Evolutionary conservation across 2,329 filamentous ascomycete species (phyloP), one percentile per base, ranked within the genome.

Genomic region (Nothophoma quercina): DNA sequence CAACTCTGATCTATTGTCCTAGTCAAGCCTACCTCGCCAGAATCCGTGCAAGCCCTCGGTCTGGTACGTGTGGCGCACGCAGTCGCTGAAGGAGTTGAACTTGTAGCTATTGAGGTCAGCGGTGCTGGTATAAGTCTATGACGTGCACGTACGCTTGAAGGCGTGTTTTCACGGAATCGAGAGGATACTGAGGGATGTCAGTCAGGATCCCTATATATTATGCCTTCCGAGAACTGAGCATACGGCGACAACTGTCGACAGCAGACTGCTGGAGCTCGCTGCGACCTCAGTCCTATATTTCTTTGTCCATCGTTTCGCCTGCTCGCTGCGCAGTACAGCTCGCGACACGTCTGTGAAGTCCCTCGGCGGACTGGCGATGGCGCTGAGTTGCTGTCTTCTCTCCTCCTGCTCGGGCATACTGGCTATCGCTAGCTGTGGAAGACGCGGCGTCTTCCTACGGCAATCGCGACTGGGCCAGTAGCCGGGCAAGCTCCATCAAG

Each of bases 131-230:
- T 18, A 29, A 9, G 19, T 13, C 21, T 19, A 43, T 45, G 51
- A 39, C 33, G 49, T 30, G 45, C 41, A 62, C 75, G 57, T 74
- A 78, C 61, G 89, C 90, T 79, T 96, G 91, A 86, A 95, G 91
- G 68, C 91, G 89, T 49, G 89, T 93, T 80, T 96, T 96, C 72
- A 93, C 88, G 66, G 91, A 93, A 74, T 96, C 91, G 63, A 96
- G 84, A 18, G 91, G 91, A 70, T 93, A 96, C 79, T 82, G 44
- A 18, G 45, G 55, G 40, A 41, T 47, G 52, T 74, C 35, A 74
- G 70, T 47, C 22, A 12, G 12, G 6, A 10, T 18, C 7, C 25
- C 16, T 47, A 10, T 9, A n/a, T n/a, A 4, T 6, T 3, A 12
- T n/a, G 2, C 21, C 13, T 5, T 7, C 5, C 22, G 8, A 2